Evolutionary conservation across 768 basidiomycete genomes (phyloP).

Genomic region (Lactarius sp.): DNA sequence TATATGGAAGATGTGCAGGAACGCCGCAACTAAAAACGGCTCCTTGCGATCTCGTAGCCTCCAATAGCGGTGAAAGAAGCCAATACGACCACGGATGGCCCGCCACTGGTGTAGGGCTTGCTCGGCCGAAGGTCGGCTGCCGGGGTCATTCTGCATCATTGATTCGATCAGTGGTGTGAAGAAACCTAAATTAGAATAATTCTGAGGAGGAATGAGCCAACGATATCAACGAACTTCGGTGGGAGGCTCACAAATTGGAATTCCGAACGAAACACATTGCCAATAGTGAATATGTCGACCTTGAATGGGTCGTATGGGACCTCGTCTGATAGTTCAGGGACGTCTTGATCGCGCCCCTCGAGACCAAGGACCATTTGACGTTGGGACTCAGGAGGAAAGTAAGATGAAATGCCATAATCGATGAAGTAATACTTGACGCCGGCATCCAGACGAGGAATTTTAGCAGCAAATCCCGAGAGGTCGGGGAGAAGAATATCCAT

Average conservation of each 20-base stretch:
- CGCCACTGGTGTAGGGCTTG: conserved; percentile 4
- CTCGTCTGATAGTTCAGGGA: conserved; percentile 15
- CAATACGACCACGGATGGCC: conserved; percentile 1
- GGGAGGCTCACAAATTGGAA: neutral
- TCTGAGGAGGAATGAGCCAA: neutral
- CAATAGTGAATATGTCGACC: conserved; percentile 23
- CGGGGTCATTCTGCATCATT: conserved; percentile 6
- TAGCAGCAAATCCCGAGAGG: neutral
- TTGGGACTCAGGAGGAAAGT: neutral
- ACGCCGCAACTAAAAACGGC: neutral
- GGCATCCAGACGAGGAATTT: neutral
- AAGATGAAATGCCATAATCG: conserved; percentile 20
- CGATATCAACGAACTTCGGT: neutral
- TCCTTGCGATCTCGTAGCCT: neutral
- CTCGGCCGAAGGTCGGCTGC: conserved; percentile 1
- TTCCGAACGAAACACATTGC: neutral
- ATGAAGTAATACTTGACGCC: conserved; percentile 20
- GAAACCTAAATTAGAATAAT: conserved; percentile 1
- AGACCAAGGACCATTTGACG: neutral
- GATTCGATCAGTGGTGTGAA: conserved; percentile 1
- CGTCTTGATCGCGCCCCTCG: conserved; percentile 14
- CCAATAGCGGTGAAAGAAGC: neutral
- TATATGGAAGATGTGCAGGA: neutral
- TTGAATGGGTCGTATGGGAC: conserved; percentile 25
- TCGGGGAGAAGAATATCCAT: neutral